phyloP scores from a whole-genome alignment of 352 stramenopile species.

The Pythium graminicola region DNA sequence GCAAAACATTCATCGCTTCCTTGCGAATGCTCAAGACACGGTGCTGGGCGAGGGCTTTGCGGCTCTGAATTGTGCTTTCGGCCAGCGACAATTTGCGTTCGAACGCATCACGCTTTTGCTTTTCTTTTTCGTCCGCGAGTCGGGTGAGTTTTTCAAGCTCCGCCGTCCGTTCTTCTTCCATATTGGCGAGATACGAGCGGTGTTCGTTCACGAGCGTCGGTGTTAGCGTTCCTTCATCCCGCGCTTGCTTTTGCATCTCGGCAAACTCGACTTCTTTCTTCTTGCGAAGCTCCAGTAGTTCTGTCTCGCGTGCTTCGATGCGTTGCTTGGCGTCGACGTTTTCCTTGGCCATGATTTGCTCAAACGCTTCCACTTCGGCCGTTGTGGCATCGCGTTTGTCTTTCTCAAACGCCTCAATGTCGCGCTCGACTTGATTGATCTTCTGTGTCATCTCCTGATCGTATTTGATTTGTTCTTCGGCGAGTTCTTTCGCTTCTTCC shows the following conservation, averaged over 20 bases:
- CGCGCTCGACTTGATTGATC: constrained; percentile 70
- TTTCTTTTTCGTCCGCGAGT: constrained; percentile 36
- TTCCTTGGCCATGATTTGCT: constrained; percentile 54
- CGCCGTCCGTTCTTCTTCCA: constrained; percentile 67
- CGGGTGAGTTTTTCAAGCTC: constrained; percentile 53
- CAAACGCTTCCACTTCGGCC: constrained; percentile 49
- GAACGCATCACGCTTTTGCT: constrained; percentile 71
- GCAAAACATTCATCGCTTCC: constrained; percentile 68
- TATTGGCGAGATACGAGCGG: constrained; percentile 63
- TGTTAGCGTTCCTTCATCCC: constrained; percentile 52
- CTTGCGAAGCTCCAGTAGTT: constrained; percentile 68
- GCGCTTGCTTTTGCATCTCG: constrained; percentile 54
- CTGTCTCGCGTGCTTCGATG: constrained; percentile 60
- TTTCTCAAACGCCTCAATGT: constrained; percentile 67
- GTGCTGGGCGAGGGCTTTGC: constrained; percentile 59
- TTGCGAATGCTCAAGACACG: constrained; percentile 69
- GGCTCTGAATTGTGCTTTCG: constrained; percentile 69
- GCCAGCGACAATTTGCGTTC: constrained; percentile 66
- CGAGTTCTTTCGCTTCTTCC: constrained; percentile 48
- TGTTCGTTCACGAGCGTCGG: constrained; percentile 73
- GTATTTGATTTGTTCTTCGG: constrained; percentile 47
- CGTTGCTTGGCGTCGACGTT: constrained; percentile 35
- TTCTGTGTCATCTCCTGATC: constrained; percentile 80
- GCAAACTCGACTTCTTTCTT: constrained; percentile 73
- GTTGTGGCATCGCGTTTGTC: constrained; percentile 65